A percentile compares a stretch with the other conserved stretches of the same genome.
Evolutionary conservation across 371 early-diverging fungal genomes (phyloP).

Genomic region (Chytridiales sp.): DNA sequence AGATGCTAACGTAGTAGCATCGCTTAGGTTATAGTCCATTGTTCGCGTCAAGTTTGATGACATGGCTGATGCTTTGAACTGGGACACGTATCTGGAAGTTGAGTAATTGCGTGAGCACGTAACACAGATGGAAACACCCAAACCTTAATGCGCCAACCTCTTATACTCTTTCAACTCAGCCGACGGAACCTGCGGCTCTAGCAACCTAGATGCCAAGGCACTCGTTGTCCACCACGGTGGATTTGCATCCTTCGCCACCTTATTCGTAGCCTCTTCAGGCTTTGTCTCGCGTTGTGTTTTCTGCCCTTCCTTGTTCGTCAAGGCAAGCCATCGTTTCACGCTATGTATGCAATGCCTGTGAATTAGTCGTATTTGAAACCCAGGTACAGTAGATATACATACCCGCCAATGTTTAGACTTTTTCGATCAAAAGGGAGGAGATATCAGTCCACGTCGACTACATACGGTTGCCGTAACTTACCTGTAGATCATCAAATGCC

Average conservation of each 20-base stretch:
- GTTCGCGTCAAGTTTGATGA: constrained; percentile 8
- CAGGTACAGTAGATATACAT: neutral
- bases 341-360: neutral
- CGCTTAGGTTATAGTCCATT: neutral
- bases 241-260: constrained; percentile 3
- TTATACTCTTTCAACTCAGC: constrained; percentile 42
- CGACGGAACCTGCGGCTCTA: constrained; percentile 38
- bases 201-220: constrained; percentile 36
- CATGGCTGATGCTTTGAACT: constrained; percentile 36
- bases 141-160: constrained; percentile 18
- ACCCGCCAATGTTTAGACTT: neutral
- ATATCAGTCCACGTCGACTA: neutral
- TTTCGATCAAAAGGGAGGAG: neutral
- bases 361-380: neutral
- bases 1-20: neutral
- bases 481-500: constrained; percentile 35
- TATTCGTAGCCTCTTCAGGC: neutral
- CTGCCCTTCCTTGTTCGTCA: neutral
- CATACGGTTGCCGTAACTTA: constrained; percentile 2
- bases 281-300: constrained; percentile 11
- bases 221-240: constrained; percentile 43
- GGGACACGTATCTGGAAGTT: constrained; percentile 34
- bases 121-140: neutral
- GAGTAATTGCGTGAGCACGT: neutral
- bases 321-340: neutral